phyloP scores from a whole-genome alignment of 352 stramenopile genomes.

The Phytopythium montanum region DNA sequence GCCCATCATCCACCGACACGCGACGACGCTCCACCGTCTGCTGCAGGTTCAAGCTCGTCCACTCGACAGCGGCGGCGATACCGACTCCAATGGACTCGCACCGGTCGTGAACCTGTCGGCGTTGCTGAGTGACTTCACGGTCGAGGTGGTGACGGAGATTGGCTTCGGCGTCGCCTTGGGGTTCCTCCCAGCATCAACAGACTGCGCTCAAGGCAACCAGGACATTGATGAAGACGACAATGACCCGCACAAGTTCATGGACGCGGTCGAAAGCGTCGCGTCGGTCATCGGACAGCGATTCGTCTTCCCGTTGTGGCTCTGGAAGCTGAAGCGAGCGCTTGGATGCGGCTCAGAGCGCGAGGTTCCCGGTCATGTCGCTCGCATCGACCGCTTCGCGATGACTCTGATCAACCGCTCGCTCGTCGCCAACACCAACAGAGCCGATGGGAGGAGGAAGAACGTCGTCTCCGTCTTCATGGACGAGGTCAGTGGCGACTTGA shows the following conservation, averaged over 20 bases:
- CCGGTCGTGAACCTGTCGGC: slow-evolving; percentile 30
- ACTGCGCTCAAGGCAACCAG: neutral
- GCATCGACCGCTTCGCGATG: slow-evolving; percentile 13
- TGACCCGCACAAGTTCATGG: neutral
- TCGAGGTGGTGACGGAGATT: slow-evolving; percentile 62
- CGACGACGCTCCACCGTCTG: slow-evolving; percentile 16
- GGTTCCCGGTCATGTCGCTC: neutral
- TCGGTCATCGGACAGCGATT: neutral
- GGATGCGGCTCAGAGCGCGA: slow-evolving; percentile 3
- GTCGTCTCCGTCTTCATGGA: slow-evolving; percentile 32
- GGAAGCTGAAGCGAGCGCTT: slow-evolving; percentile 2
- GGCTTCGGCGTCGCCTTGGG: slow-evolving; percentile 57
- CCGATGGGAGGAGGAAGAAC: neutral
- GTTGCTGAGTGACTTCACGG: slow-evolving; percentile 48
- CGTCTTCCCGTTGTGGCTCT: slow-evolving; percentile 5
- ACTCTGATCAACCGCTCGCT: slow-evolving; percentile 17
- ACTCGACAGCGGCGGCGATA: neutral
- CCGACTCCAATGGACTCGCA: neutral
- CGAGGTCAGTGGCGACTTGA: slow-evolving; percentile 5
- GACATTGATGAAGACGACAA: neutral
- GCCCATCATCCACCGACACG: slow-evolving; percentile 22
- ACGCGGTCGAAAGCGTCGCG: neutral
- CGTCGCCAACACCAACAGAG: neutral
- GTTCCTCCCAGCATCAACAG: slow-evolving; percentile 10
- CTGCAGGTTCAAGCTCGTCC: slow-evolving; percentile 11